Conservation (phyloP, 2,329 filamentous ascomycete species). For the Pseudogymnoascus pannorum region DNA sequence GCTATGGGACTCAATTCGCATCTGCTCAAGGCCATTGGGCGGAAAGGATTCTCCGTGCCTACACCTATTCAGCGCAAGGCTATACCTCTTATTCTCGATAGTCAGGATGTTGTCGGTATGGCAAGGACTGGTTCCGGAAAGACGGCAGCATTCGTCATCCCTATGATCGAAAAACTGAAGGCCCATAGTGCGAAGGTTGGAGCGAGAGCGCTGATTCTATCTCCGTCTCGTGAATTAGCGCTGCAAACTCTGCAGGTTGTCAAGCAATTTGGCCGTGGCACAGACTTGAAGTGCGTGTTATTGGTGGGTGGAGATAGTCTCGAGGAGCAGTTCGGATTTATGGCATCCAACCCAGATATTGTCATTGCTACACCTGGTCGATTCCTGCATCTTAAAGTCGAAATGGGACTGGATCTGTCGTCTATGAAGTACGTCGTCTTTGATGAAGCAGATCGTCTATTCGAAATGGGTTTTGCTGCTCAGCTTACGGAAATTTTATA, state of each 20-base stretch:
- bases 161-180: constrained; percentile 92
- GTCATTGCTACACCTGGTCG: constrained; percentile 95
- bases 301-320: constrained; percentile 92
- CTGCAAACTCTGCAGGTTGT: constrained; percentile 94
- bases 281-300: constrained; percentile 82
- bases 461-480: constrained; percentile 96
- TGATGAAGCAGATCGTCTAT: constrained; percentile 91
- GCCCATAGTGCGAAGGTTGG: constrained; percentile 82
- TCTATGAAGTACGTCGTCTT: constrained; percentile 94
- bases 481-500: constrained; percentile 91
- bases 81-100: constrained; percentile 82
- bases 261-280: constrained; percentile 85
- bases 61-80: constrained; percentile 97
- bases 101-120: constrained; percentile 98
- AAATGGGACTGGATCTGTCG: constrained; percentile 87
- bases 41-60: constrained; percentile 92
- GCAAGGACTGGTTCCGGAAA: constrained; percentile 97
- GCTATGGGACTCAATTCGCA: constrained; percentile 83
- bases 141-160: constrained; percentile 95
- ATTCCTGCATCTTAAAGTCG: constrained; percentile 92
- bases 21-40: constrained; percentile 80
- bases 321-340: constrained; percentile 88
- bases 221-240: constrained; percentile 87
- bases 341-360: constrained; percentile 93
- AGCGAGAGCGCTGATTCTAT: constrained; percentile 78